Conservation (phyloP, 2,329 filamentous ascomycete species). For the Talaromyces sp. region DNA sequence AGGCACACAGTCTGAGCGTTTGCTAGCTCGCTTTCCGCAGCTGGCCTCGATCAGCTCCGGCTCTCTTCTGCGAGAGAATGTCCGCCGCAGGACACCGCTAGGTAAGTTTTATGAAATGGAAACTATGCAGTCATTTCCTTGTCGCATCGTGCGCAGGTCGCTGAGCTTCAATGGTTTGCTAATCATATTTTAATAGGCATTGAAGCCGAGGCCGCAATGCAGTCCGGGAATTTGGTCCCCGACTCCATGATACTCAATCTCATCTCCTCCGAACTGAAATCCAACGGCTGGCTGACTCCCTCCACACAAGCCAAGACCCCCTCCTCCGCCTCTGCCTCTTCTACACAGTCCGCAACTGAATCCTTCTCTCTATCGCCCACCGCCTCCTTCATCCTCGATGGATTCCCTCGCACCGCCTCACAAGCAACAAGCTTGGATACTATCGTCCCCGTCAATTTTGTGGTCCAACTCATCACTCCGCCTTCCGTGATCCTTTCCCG, state of each 20-base stretch:
- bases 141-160: background rate
- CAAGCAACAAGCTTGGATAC: constrained; percentile 79
- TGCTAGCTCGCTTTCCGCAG: constrained; percentile 84
- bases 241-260: constrained; percentile 90
- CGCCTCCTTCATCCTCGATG: constrained; percentile 92
- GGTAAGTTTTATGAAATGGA: constrained; percentile 57
- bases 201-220: constrained; percentile 87
- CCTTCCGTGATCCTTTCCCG: constrained; percentile 83
- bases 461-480: constrained; percentile 83
- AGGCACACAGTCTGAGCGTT: constrained; percentile 88
- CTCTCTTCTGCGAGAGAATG: constrained; percentile 88
- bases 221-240: constrained; percentile 83
- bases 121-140: background rate
- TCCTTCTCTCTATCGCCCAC: constrained; percentile 65
- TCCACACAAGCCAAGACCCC: constrained; percentile 27
- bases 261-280: constrained; percentile 85
- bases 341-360: constrained; percentile 5
- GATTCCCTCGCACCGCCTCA: constrained; percentile 83
- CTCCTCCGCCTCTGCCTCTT: background rate
- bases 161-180: constrained; percentile 8
- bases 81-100: constrained; percentile 81
- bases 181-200: constrained; percentile 62
- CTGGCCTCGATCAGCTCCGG: constrained; percentile 91
- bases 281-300: constrained; percentile 76
- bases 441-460: constrained; percentile 92